Percentiles rank a stretch among this genome's conserved stretches.
Conservation (phyloP, 257 asterid genomes). For the Solanum gandarillasii region DNA sequence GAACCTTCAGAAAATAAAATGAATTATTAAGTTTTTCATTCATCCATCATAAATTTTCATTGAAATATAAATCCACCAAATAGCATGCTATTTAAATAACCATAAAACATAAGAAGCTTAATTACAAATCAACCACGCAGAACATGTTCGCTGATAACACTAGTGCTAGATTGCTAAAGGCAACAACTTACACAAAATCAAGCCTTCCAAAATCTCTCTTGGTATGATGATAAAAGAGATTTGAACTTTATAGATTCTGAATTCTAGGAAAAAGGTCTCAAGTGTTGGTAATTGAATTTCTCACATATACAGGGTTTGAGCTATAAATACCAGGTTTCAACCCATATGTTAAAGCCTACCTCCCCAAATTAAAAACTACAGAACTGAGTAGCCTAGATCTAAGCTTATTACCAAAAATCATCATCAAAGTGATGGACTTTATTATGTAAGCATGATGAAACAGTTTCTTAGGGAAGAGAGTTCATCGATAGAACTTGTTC, state of each 20-base stretch:
- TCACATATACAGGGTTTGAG: not conserved
- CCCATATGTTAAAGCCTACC: not conserved
- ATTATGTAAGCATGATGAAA: not conserved
- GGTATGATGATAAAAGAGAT: not conserved
- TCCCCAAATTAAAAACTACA: not conserved
- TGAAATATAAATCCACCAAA: not conserved
- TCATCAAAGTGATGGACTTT: not conserved
- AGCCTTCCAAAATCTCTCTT: not conserved
- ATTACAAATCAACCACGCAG: not conserved
- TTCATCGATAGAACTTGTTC: not conserved
- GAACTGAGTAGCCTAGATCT: not conserved
- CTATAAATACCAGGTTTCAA: not conserved
- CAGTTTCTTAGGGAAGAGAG: not conserved
- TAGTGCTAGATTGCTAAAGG: not conserved
- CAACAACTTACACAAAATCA: not conserved
- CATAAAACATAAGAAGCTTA: not conserved
- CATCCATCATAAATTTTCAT: not conserved
- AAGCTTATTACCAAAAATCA: not conserved
- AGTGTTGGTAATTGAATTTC: not conserved
- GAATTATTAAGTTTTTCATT: not conserved
- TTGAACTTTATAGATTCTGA: not conserved
- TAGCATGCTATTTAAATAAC: not conserved
- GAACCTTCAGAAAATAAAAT: slow-evolving; percentile 21
- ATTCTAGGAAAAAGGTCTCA: not conserved
- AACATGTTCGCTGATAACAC: not conserved